Base-by-base conservation (phyloP, 306 rosid genomes). In the Vigna radiata region DNA sequence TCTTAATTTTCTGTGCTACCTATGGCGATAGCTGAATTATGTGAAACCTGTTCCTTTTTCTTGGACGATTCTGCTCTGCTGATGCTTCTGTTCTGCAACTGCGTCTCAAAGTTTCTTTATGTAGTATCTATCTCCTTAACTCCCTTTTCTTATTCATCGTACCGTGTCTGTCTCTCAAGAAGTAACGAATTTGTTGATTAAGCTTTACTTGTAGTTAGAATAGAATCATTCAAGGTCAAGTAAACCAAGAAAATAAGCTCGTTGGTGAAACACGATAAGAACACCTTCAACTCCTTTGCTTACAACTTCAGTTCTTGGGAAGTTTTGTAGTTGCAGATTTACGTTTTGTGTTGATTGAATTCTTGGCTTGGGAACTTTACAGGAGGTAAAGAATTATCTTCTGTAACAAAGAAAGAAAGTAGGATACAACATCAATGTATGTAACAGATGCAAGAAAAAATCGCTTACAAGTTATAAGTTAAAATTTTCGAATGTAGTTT, bases 21-120 rank as follows among this genome's bases (percentile, higher is more conserved):
- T 59, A 1, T 37, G 67, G 47, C 9, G 6, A 41, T 23, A 16
- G 29, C 64, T 55, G 25, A 55, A 55, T 53, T 77, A 14, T 27
- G 61, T 43, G 68, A 68, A 67, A 68, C 48, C 27, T 15, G 13
- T 63, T 36, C 27, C 68, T 14, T 36, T n/a, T 36, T 17, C 27
- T 63, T n/a, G 48, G n/a, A 21, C 17, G 37, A n/a, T 25, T 58
- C 37, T 58, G 37, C 37, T 58, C 37, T 12, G 36, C 8, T 23
- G 36, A 6, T 21, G 37, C 17, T 23, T 25, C 37, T 58, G n/a
- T 56, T 25, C 16, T 56, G 2, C 62, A 11, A 56, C 27, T 23
- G 16, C 33, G 11, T 2, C 62, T 21, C 7, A 23, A 58, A 25
- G 14, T 13, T n/a, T 58, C 64, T 25, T 13, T 56, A 5, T 14